Evolutionary conservation across 495 filamentous ascomycete genomes (phyloP).

Genomic region (Penicillium tannophilum): DNA sequence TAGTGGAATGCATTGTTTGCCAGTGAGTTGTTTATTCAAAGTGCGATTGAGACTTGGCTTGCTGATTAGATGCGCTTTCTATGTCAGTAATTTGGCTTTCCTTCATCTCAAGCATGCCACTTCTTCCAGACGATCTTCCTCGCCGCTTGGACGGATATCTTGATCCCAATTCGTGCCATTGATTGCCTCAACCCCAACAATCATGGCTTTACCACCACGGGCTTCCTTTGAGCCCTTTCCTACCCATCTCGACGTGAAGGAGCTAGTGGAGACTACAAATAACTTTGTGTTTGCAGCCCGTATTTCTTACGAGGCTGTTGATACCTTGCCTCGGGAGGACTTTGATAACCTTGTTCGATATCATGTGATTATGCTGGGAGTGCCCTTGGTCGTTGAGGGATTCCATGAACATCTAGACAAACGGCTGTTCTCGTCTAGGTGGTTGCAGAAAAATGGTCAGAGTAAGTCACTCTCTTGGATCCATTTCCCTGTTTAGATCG

Average conservation of each 20-base stretch:
- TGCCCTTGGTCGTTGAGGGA: conserved; percentile 78
- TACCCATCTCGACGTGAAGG: conserved; percentile 74
- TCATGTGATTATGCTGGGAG: conserved; percentile 80
- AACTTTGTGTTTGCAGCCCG: conserved; percentile 83
- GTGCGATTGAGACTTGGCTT: not conserved
- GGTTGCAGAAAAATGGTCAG: conserved; percentile 77
- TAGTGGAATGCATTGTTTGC: not conserved
- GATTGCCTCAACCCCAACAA: not conserved
- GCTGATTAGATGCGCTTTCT: not conserved
- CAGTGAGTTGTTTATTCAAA: not conserved
- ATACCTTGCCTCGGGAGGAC: conserved; percentile 65
- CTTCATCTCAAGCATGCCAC: not conserved
- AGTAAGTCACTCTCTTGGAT: not conserved
- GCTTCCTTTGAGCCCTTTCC: conserved; percentile 81
- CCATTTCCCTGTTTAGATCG: not conserved
- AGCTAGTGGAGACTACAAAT: conserved; percentile 71
- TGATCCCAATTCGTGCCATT: not conserved
- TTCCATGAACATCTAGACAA: conserved; percentile 65
- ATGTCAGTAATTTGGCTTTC: not conserved
- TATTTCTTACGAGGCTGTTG: conserved; percentile 73
- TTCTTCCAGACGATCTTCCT: not conserved
- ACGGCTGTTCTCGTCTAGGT: conserved; percentile 74
- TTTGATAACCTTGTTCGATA: conserved; percentile 80
- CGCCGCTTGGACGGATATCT: not conserved
- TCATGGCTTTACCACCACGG: conserved; percentile 31